These are phyloP conservation scores for Epichloe coenophiala DNA, from an alignment of 2,329 filamentous ascomycete species.

Conservation along the genomic window DNA sequence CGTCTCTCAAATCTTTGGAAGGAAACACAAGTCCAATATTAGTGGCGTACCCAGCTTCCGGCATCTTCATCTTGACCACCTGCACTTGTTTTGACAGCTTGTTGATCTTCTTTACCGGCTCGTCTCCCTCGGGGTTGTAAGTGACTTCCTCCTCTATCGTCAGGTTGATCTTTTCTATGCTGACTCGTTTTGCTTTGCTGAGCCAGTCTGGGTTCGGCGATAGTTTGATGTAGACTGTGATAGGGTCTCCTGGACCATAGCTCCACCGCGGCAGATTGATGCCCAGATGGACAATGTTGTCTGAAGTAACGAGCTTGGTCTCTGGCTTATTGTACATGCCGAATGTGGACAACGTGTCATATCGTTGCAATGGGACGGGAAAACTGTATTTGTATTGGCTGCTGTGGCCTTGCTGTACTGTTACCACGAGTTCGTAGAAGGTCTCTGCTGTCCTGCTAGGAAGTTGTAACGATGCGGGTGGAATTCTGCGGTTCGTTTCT, in stretches of 20 bases:
- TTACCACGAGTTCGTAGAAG: constrained; percentile 91
- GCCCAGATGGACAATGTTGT: constrained; percentile 81
- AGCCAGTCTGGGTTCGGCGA: constrained; percentile 87
- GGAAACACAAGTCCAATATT: constrained; percentile 88
- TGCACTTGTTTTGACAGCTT: constrained; percentile 75
- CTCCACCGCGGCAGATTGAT: constrained; percentile 93
- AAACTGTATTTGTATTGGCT: constrained; percentile 86
- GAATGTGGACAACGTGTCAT: constrained; percentile 95
- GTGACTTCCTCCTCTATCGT: constrained; percentile 95
- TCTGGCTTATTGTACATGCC: constrained; percentile 99
- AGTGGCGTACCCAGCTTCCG: constrained; percentile 83
- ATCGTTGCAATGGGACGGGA: constrained; percentile 79
- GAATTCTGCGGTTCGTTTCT: constrained; percentile 79
- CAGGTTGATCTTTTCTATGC: constrained; percentile 86
- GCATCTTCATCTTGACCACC: constrained; percentile 67
- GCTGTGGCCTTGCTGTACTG: constrained; percentile 77
- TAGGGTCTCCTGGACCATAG: constrained; percentile 87
- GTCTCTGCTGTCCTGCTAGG: constrained; percentile 92
- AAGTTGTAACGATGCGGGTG: constrained; percentile 81
- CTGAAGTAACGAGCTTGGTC: constrained; percentile 69
- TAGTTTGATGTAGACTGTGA: constrained; percentile 90
- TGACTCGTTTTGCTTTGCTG: constrained; percentile 78
- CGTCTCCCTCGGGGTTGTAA: constrained; percentile 96
- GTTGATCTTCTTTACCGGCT: constrained; percentile 81
- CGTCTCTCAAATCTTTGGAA: constrained; percentile 73